These are phyloP conservation scores for Gossypium australe DNA, from an alignment of 345 rosid genomes.

Conservation along the genomic window DNA sequence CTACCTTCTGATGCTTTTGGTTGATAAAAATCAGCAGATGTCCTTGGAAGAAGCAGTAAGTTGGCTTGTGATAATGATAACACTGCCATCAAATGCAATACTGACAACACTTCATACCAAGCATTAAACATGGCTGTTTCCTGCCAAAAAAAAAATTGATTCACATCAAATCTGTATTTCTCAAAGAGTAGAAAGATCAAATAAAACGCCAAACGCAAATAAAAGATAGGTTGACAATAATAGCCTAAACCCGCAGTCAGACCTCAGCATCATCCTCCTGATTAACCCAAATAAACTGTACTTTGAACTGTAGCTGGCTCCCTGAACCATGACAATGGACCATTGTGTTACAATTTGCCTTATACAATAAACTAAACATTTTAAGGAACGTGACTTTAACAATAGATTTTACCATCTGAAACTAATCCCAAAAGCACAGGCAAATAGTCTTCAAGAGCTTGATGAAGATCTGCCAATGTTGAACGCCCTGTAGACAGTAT, in stretches of 20 bases:
- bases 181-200: constrained; percentile 3
- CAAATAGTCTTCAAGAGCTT: constrained; percentile 93
- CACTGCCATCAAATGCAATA: constrained; percentile 96
- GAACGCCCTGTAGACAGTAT: constrained; percentile 66
- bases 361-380: constrained; percentile 9
- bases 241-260: constrained; percentile 9
- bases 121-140: constrained; percentile 81
- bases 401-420: constrained; percentile 58
- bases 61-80: constrained; percentile 85
- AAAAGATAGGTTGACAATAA: neutral
- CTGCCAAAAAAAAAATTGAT: constrained; percentile 33
- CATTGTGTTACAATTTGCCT: constrained; percentile 3
- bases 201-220: constrained; percentile 7
- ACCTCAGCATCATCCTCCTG: constrained; percentile 98
- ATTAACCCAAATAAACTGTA: constrained; percentile 82
- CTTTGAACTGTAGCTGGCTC: constrained; percentile 69
- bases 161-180: constrained; percentile 13
- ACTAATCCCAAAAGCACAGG: constrained; percentile 87
- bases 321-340: constrained; percentile 33
- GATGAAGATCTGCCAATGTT: constrained; percentile 87
- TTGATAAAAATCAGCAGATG: constrained; percentile 67
- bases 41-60: constrained; percentile 82
- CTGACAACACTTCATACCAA: constrained; percentile 96
- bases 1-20: constrained; percentile 94
- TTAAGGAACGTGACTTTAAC: neutral